Evolutionary conservation across 2,329 filamentous ascomycete species (phyloP), one percentile per base, ranked within the genome.

Genomic region (Allantophomopsis cytisporea): DNA sequence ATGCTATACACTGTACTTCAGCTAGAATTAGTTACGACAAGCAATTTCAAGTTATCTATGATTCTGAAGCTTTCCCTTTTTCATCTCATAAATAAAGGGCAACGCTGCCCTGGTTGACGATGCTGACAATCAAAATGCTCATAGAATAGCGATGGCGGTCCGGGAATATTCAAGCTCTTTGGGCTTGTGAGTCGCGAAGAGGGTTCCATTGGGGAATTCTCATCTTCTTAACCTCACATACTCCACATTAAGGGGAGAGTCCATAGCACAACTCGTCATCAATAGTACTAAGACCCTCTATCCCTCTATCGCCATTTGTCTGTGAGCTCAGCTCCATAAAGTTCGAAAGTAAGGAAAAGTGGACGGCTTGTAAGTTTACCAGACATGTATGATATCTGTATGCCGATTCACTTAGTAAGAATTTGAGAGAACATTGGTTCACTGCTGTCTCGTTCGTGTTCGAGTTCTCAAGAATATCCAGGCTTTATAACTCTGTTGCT

Each of bases 41-140:
- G n/a, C n/a, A n/a, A n/a, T n/a, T n/a, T n/a, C n/a, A n/a, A n/a
- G n/a, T n/a, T n/a, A n/a, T n/a, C n/a, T n/a, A n/a, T n/a, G n/a
- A n/a, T n/a, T n/a, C n/a, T n/a, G n/a, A n/a, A n/a, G n/a, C 52
- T 68, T 70, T 44, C 64, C 63, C 2, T 69, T 68, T 45, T 51
- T 69, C 0, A 59, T 60, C 1, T 63, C 48, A 62, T 68, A 13
- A 36, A 36, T 5, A 16, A 18, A 5, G 34, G 34, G 5, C 12
- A 14, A 16, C 6, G 5, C 5, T 5, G 14, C 2, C 59, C n/a
- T n/a, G n/a, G n/a, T 63, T 4, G 50, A 59, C 16, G 39, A 58
- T 5, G 59, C 58, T 3, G 56, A 60, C 41, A 51, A 56, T 31
- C 56, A 63, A 48, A 62, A 62, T 43, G 54, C 55, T 17, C 55